Evolutionary conservation across 441 rosid species (phyloP).

Genomic region (Croton laevigatus): DNA sequence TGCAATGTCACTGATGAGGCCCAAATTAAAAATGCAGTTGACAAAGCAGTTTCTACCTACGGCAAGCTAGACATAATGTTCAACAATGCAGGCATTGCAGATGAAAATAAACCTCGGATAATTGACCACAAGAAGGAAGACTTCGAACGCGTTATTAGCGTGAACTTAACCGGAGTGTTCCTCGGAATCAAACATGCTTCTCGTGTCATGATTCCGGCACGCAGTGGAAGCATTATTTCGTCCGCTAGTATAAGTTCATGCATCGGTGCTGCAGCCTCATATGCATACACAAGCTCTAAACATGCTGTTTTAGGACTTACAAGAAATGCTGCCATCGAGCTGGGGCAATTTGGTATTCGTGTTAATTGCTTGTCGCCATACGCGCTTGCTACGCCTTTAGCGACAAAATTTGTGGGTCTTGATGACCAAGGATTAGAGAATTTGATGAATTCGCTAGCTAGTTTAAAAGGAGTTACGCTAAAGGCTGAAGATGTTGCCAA

Average conservation of each 20-base stretch:
- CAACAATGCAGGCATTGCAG: conserved; percentile 45
- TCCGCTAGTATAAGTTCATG: conserved; percentile 39
- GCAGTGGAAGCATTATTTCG: conserved; percentile 40
- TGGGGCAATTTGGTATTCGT: conserved; percentile 42
- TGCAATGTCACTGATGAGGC: conserved; percentile 34
- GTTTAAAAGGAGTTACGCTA: conserved; percentile 47
- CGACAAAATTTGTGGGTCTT: conserved; percentile 28
- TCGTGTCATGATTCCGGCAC: conserved; percentile 35
- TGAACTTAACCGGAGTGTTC: conserved; percentile 44
- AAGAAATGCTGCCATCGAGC: conserved; percentile 39
- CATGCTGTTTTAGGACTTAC: conserved; percentile 48
- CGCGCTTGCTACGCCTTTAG: conserved; percentile 40
- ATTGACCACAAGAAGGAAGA: conserved; percentile 33
- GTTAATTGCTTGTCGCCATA: conserved; percentile 43
- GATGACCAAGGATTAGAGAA: conserved; percentile 25
- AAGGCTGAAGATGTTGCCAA: conserved; percentile 54
- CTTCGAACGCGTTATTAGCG: conserved; percentile 37
- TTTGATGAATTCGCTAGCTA: conserved; percentile 24
- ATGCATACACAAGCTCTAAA: conserved; percentile 45
- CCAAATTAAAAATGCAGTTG: conserved; percentile 30
- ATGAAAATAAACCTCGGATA: conserved; percentile 31
- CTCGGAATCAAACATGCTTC: conserved; percentile 43
- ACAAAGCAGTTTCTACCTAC: conserved; percentile 33
- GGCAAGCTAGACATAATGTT: conserved; percentile 45
- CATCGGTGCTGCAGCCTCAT: conserved; percentile 35